These are phyloP conservation scores for Colletotrichum spinosum DNA, from an alignment of 2,329 filamentous ascomycete species.

Conservation along the genomic window DNA sequence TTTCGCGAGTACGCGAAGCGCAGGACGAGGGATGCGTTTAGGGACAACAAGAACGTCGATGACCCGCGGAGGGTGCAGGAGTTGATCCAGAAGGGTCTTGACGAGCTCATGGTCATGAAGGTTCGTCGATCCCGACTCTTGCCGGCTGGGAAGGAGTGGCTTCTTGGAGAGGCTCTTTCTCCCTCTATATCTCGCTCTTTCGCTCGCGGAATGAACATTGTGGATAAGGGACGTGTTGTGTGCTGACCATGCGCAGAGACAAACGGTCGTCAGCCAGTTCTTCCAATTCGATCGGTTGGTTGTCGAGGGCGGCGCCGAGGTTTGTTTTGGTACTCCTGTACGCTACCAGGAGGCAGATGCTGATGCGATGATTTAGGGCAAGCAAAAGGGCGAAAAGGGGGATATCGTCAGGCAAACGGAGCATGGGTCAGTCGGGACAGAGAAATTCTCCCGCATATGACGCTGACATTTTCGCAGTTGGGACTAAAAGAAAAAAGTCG, in stretches of 20 bases:
- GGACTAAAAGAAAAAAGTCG: constrained; percentile 18
- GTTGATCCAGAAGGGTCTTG: constrained; percentile 87
- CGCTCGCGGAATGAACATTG: background rate
- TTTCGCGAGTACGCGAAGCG: constrained; percentile 97
- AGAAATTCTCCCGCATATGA: background rate
- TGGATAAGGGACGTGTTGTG: constrained; percentile 20
- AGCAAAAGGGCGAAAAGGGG: constrained; percentile 74
- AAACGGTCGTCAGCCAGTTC: constrained; percentile 95
- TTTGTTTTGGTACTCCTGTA: constrained; percentile 55
- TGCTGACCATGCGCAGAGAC: constrained; percentile 71
- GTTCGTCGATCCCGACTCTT: constrained; percentile 57
- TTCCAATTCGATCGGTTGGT: constrained; percentile 93
- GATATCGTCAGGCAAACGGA: constrained; percentile 82
- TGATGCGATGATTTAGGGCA: constrained; percentile 63
- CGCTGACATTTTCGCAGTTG: constrained; percentile 12
- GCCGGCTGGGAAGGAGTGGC: background rate
- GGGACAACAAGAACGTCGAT: constrained; percentile 78
- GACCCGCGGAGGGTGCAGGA: constrained; percentile 87
- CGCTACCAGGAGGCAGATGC: background rate
- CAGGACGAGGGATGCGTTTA: constrained; percentile 90
- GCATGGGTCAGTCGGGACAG: constrained; percentile 69
- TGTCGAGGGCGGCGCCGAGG: constrained; percentile 86
- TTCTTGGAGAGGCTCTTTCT: background rate
- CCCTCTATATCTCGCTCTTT: background rate
- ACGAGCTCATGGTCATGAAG: constrained; percentile 91